Conservation (phyloP, 2,329 filamentous ascomycete species). For the Gyromitra esculenta region DNA sequence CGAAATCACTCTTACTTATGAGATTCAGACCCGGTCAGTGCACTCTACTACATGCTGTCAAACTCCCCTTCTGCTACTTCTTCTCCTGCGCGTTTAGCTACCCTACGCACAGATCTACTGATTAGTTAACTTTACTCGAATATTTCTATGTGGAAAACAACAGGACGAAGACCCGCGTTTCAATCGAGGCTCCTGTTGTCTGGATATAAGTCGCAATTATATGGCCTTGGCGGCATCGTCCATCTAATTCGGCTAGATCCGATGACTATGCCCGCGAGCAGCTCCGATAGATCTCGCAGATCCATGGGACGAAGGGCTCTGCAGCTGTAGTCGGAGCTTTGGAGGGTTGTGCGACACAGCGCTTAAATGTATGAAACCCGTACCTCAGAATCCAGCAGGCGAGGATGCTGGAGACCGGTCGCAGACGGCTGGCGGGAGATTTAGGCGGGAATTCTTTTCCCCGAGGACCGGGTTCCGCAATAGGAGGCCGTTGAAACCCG, state of each 20-base stretch:
- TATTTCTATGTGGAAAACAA: not conserved
- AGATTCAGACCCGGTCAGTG: not conserved
- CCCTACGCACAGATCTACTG: not conserved
- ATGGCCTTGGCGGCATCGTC: not conserved
- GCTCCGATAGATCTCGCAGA: constrained; percentile 3
- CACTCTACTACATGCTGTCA: constrained; percentile 1
- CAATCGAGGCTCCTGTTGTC: constrained; percentile 22
- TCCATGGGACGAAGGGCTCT: not conserved
- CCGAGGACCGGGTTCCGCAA: not conserved
- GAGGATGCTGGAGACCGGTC: not conserved
- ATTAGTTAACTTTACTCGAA: constrained; percentile 5
- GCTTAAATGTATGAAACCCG: constrained; percentile 22
- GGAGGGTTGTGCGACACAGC: constrained; percentile 11
- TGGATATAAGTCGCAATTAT: constrained; percentile 21
- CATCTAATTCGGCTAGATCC: not conserved
- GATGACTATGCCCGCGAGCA: not conserved
- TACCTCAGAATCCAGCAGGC: not conserved
- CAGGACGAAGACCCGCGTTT: constrained; percentile 18
- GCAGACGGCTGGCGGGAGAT: not conserved
- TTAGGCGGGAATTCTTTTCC: constrained; percentile 10
- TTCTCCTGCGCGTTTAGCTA: constrained; percentile 13
- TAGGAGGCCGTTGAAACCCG: constrained; percentile 30
- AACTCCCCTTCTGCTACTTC: constrained; percentile 19
- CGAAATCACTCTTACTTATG: constrained; percentile 19
- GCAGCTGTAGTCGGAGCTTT: not conserved